Evolutionary conservation across 768 basidiomycete species (phyloP), one percentile per base, ranked within the genome.

Genomic region (Lenzites betulinus): DNA sequence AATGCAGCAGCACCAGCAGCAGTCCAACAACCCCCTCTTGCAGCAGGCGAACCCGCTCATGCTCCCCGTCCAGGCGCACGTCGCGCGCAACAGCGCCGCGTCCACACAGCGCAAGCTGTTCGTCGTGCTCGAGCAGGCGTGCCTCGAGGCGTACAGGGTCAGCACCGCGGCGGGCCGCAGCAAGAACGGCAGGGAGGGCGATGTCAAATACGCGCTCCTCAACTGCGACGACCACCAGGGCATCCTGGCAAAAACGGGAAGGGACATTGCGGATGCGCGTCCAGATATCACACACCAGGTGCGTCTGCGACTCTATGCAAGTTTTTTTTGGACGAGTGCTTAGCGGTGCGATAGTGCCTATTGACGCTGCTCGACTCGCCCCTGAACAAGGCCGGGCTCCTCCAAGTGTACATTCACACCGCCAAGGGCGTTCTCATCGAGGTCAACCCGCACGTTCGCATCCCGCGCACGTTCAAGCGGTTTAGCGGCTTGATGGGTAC

Each of bases 221-320:
- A 99, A 99, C 76, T 98, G 97, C 74, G 97, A 98, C 72, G 97
- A 98, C 67, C 97, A 98, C 76, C 97, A 99, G 73, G 96, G 96
- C 56, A 97, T 99, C 66, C 80, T 99, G 63, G 96, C 97, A 5
- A 98, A 97, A 76, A 97, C 94, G 0, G 94, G 95, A 16, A 84
- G 96, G 71, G 97, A 99, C 76, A 98, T 98, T 62, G 97, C 97
- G 16, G 95, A 98, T 76, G 97, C 97, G n/a, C 80, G 97, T 64
- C 97, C 97, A 2, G 97, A 98, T 76, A 98, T 98, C 69, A 98
- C 97, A 0, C 97, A 99, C 73, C 97, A 98, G 85, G 95, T 93
- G 59, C 51, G 82, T 16, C 28, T n/a, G 57, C 41, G 8, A 22
- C 22, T 46, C 25, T 46, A n/a, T 7, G n/a, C 7, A 20, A 39